Evolutionary conservation across 352 stramenopile genomes (phyloP), one percentile per base, ranked within the genome.

Genomic region (Phytopythium ostracodes): DNA sequence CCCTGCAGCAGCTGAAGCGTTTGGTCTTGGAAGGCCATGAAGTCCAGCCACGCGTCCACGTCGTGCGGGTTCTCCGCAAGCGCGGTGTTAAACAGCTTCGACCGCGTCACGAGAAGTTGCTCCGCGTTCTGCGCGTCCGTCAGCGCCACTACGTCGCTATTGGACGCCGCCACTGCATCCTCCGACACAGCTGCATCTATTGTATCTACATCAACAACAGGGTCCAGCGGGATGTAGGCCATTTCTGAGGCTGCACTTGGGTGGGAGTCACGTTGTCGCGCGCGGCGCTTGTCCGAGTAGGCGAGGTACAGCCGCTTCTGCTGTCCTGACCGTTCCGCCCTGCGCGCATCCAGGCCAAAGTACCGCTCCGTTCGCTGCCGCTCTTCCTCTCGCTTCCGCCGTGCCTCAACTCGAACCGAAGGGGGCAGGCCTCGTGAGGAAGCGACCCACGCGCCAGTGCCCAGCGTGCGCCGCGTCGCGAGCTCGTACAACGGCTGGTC

Each of bases 11-110:
- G 67, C 14, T 36, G 53, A 17, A 75, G 65, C 27, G 72, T 77
- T 25, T 92, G 61, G n/a, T 86, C 76, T 65, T 95, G 86, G 46
- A 92, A 91, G 1, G 70, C 77, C n/a, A 91, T 77, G 31, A 91
- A 75, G 51, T 92, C 72, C 1, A 95, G 70, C 86, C 86, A 95
- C 18, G 47, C 62, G 0, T 74, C 62, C 18, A 88, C 61, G 31
- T 83, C 63, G 4, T 71, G 60, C 31, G 84, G 76, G 20, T 76
- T 81, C 17, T 72, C 60, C 17, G 65, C 47, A 6, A 89, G 44
- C 18, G 59, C 46, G 60, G 66, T 53, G 59, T 87, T 87, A 20
- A 88, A 69, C 14, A 57, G 12, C 62, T 84, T 92, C 59, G 73
- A 88, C 20, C 70, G 62, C 49, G 72, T 51, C 15, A 92, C 77